These are phyloP conservation scores for Kregervanrija fluxuum DNA, from an alignment of 805 yeast genomes.

Conservation along the genomic window DNA sequence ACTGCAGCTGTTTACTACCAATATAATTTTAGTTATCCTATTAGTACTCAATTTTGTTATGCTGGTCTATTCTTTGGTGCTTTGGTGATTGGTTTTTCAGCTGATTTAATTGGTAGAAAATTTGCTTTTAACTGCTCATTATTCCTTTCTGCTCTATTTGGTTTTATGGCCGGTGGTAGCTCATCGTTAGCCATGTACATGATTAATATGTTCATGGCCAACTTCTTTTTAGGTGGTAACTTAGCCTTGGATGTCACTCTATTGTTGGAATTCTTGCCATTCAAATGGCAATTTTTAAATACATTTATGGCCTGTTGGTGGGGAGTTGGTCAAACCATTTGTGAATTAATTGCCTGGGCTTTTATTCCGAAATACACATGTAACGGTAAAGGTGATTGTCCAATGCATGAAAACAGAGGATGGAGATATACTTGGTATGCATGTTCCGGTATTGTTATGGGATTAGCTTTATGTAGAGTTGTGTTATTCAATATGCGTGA, in stretches of 20 bases:
- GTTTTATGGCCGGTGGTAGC: constrained; percentile 48
- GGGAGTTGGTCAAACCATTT: constrained; percentile 56
- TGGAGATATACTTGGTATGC: constrained; percentile 55
- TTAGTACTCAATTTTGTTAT: constrained; percentile 38
- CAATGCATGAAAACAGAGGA: constrained; percentile 42
- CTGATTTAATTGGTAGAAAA: constrained; percentile 49
- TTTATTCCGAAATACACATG: constrained; percentile 46
- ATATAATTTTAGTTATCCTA: constrained; percentile 37
- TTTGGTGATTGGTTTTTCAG: constrained; percentile 48
- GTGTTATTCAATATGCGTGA: constrained; percentile 40
- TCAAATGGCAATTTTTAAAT: constrained; percentile 41
- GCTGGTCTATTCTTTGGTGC: constrained; percentile 49
- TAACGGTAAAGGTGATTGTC: constrained; percentile 35
- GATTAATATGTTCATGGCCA: constrained; percentile 37
- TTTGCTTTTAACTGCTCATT: constrained; percentile 45
- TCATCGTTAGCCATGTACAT: constrained; percentile 42
- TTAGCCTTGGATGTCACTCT: constrained; percentile 48
- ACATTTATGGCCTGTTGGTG: constrained; percentile 53
- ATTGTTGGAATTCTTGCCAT: constrained; percentile 46
- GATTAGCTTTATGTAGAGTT: constrained; percentile 41
- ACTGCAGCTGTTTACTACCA: constrained; percentile 39
- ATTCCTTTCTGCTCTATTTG: constrained; percentile 40
- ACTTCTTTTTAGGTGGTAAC: constrained; percentile 50
- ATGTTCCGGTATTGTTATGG: constrained; percentile 44
- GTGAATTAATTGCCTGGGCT: constrained; percentile 48